Evolutionary conservation across 2,329 filamentous ascomycete species (phyloP), one percentile per base, ranked within the genome.

Genomic region (Verticillium dahliae): DNA sequence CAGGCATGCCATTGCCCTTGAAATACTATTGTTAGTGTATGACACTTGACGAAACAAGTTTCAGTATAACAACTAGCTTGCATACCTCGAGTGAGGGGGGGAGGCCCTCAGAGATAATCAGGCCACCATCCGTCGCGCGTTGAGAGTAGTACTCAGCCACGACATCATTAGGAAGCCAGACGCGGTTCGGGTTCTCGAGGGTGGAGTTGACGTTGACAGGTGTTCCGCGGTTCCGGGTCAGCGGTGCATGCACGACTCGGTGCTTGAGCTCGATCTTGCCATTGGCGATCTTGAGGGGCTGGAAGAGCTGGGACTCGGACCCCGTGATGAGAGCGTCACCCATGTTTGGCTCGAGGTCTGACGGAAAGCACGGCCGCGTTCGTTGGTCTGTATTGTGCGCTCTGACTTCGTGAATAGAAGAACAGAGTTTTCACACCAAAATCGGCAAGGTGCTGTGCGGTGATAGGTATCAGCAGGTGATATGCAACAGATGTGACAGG

Each of bases 211-310:
- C 64, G 11, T 74, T 75, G 18, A 77, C 59, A 3, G 81, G 80
- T 6, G 76, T 78, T 18, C 80, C 80, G 33, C 83, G 77, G 66
- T 80, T 81, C 18, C 83, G 78, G 5, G 83, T 85, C 61, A 85
- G 69, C 2, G 84, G 80, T 1, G 81, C 79, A 65, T 80, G 69
- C 55, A 82, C 73, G 31, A 85, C 71, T 59, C 83, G 79, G 66
- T 85, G 81, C 57, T 77, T 73, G 37, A 86, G 77, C 10, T 70
- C 70, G 54, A 80, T 74, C 54, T 77, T 76, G 63, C 82, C 77
- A 64, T 76, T 65, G 71, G 75, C 65, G 64, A 77, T 72, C 11
- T 63, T 67, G 13, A 75, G 63, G 3, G 74, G 71, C 60, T 72
- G 62, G 58, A 76, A 75, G 14, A 75, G 68, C 62, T 69, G 59